phyloP scores from a whole-genome alignment of 805 yeast species.

The Jamesozyma hellenica region DNA sequence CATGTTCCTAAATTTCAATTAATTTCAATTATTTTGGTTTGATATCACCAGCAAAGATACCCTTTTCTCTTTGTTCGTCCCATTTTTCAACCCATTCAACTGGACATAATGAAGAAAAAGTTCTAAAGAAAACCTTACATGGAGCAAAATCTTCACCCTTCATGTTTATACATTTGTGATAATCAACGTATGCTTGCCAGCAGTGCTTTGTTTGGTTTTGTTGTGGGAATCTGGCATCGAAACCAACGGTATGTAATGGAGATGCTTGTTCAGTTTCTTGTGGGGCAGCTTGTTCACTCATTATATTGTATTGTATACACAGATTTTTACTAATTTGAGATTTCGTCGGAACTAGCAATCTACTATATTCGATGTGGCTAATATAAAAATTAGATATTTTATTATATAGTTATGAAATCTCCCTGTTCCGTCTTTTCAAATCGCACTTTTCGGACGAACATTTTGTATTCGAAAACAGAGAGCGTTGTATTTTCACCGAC shows the following conservation, averaged over 20 bases:
- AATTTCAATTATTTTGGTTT: constrained; percentile 16
- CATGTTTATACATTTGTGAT: constrained; percentile 91
- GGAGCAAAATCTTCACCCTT: constrained; percentile 99
- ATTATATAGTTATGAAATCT: background rate
- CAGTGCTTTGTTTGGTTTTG: constrained; percentile 97
- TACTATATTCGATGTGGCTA: too few species aligned
- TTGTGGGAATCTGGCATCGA: constrained; percentile 93
- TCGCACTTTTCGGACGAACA: background rate
- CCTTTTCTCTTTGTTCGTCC: constrained; percentile 73
- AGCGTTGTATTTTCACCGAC: background rate
- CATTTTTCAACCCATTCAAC: constrained; percentile 76
- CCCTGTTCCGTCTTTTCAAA: background rate
- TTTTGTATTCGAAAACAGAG: background rate
- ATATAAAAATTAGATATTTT: too few species aligned
- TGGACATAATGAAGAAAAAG: constrained; percentile 81
- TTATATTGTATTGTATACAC: too few species aligned
- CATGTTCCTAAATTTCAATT: background rate
- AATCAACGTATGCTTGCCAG: constrained; percentile 95
- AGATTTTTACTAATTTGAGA: too few species aligned
- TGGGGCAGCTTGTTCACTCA: constrained; percentile 7
- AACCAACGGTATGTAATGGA: constrained; percentile 56
- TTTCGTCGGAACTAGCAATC: too few species aligned
- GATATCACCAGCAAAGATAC: constrained; percentile 45
- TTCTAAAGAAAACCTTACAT: constrained; percentile 87
- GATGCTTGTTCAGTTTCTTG: constrained; percentile 26